phyloP scores from a whole-genome alignment of 179 eudicot species.

The Patellifolia procumbens region DNA sequence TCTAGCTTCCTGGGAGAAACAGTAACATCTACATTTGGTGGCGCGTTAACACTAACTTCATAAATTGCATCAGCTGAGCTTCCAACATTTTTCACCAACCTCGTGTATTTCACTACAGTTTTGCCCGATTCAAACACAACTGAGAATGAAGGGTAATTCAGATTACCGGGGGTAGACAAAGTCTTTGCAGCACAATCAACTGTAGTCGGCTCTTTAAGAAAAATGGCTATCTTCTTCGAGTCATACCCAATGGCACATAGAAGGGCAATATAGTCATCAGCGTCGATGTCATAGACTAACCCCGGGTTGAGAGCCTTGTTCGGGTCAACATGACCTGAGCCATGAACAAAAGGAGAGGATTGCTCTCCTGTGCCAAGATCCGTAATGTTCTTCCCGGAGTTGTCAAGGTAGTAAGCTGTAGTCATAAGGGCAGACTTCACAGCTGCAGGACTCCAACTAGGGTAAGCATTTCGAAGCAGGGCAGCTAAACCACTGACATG shows the following conservation, averaged over 20 bases:
- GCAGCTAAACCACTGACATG: conserved; percentile 95
- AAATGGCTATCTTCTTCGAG: conserved; percentile 54
- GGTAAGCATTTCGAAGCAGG: conserved; percentile 71
- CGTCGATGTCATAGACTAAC: conserved; percentile 57
- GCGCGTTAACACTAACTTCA: conserved; percentile 62
- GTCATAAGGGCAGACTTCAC: conserved; percentile 95
- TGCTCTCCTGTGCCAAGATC: conserved; percentile 72
- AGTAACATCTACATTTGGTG: conserved; percentile 63
- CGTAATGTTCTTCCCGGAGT: conserved; percentile 48
- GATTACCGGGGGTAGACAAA: conserved; percentile 59
- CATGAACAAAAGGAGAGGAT: conserved; percentile 68
- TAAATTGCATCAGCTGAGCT: conserved; percentile 48
- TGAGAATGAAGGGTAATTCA: conserved; percentile 87
- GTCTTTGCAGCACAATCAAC: conserved; percentile 51
- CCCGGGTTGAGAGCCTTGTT: conserved; percentile 79
- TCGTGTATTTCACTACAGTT: conserved; percentile 54
- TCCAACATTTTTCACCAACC: conserved; percentile 79
- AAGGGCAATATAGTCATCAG: conserved; percentile 51
- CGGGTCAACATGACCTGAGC: conserved; percentile 89
- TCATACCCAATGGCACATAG: conserved; percentile 77
- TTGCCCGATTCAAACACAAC: conserved; percentile 52
- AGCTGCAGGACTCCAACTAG: conserved; percentile 79
- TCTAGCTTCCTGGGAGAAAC: conserved; percentile 71
- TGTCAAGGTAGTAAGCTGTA: conserved; percentile 64
- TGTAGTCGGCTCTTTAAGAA: conserved; percentile 41